Evolutionary conservation across 2,329 filamentous ascomycete species (phyloP).

Genomic region (Scytalidium lignicola): DNA sequence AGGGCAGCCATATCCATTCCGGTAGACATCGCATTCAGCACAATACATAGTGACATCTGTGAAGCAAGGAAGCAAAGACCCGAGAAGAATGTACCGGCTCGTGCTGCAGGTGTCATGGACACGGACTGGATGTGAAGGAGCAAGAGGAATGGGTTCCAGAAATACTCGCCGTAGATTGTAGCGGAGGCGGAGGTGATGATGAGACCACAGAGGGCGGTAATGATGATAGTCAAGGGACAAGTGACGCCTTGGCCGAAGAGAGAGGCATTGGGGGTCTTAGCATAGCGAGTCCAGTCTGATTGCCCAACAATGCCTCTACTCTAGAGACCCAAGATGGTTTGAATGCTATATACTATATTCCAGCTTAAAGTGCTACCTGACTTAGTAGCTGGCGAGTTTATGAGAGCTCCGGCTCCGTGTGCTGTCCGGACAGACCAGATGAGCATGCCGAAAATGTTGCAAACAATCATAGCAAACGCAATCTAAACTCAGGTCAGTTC

Average conservation of each 20-base stretch:
- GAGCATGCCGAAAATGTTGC: slow-evolving; percentile 29
- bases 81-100: slow-evolving; percentile 34
- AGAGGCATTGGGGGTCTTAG: slow-evolving; percentile 21
- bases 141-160: slow-evolving; percentile 35
- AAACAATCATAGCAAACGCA: slow-evolving; percentile 25
- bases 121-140: slow-evolving; percentile 30
- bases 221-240: slow-evolving; percentile 31
- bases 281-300: slow-evolving; percentile 30
- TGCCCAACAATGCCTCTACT: slow-evolving; percentile 25
- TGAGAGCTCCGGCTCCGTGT: slow-evolving; percentile 22
- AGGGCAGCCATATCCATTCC: slow-evolving; percentile 45
- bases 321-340: slow-evolving; percentile 25
- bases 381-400: slow-evolving; percentile 17
- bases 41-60: slow-evolving; percentile 28
- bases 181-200: slow-evolving; percentile 31
- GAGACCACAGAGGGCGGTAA: slow-evolving; percentile 32
- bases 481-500: slow-evolving; percentile 9
- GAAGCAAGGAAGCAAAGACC: slow-evolving; percentile 29
- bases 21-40: slow-evolving; percentile 22
- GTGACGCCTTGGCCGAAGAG: slow-evolving; percentile 26
- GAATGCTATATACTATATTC: slow-evolving; percentile 26
- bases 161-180: slow-evolving; percentile 28
- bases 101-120: slow-evolving; percentile 20
- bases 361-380: slow-evolving; percentile 24
- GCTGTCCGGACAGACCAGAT: slow-evolving; percentile 25